Base-by-base conservation (phyloP, 768 basidiomycete genomes). In the Pholiota conissans region DNA sequence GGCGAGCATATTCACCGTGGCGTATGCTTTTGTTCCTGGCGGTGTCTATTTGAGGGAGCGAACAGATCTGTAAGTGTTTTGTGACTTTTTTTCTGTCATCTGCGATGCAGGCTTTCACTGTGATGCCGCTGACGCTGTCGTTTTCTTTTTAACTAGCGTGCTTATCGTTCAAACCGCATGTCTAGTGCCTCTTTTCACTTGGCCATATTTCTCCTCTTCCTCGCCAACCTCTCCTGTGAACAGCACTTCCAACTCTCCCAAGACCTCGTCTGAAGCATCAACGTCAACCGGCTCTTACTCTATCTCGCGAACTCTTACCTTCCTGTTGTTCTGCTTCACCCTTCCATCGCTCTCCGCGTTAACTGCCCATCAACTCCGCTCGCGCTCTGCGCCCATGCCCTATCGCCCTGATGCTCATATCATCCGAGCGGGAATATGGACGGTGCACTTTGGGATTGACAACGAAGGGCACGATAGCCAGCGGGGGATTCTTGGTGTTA, bases 11-110 rank as follows among this genome's bases (percentile, higher is more conserved):
- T 90, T 91, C 75, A 93, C 92, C 0, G 91, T 91, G 53, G 93
- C 93, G 0, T 94, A 95, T 72, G 92, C 93, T 1, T 95, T 94
- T 63, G 91, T 95, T 11, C 92, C 92, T 2, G 89, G 89, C 0
- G 92, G 91, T 0, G 70, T 78, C 56, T 81, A 85, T 63, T 73
- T 95, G 49, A 76, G 93, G 50, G 93, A 95, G 73, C 77, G 87
- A 18, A 92, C 91, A 29, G 84, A 91, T 67, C 59, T 87, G 84
- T 91, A 64, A 69, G 83, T 80, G 14, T 37, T 50, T 50, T 32
- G 13, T 32, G 30, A 13, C 30, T 8, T 32, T 18, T 39, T 39
- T n/a, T 7, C 16, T 18, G 16, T 39, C 37, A 39, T 8, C 14
- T n/a, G 7, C 16, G 14, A 39, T 8, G 37, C n/a, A 16, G n/a